Percentiles rank a stretch among this genome's conserved stretches.
Evolutionary conservation across 805 yeast species (phyloP).

Genomic region (Wickerhamiella alocasiicola): DNA sequence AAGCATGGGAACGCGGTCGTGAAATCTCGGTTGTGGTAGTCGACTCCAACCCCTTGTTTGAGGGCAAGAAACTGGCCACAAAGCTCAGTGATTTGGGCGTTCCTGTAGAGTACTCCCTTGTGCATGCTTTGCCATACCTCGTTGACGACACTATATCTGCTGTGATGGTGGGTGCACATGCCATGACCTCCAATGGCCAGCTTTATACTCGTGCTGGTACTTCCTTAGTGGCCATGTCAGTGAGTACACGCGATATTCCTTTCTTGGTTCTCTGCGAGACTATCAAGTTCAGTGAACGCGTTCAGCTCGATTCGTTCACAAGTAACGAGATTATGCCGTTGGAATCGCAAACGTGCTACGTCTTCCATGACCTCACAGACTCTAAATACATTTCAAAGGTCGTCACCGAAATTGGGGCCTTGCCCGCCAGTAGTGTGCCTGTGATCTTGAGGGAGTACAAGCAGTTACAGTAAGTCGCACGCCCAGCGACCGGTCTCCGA

Average conservation of each 20-base stretch:
- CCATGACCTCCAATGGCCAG: conserved; percentile 90
- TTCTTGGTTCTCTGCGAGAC: conserved; percentile 93
- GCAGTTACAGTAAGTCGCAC: conserved; percentile 10
- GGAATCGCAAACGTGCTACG: conserved; percentile 42
- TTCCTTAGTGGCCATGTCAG: conserved; percentile 84
- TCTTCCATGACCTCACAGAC: conserved; percentile 89
- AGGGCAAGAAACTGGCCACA: conserved; percentile 69
- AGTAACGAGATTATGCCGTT: conserved; percentile 56
- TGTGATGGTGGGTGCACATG: conserved; percentile 91
- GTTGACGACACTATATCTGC: conserved; percentile 70
- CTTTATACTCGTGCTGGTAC: conserved; percentile 90
- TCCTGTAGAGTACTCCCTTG: conserved; percentile 63
- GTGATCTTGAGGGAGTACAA: conserved; percentile 83
- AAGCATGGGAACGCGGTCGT: conserved; percentile 49
- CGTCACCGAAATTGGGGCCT: conserved; percentile 88
- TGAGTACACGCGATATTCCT: conserved; percentile 78
- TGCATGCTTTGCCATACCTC: conserved; percentile 67
- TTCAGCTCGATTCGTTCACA: conserved; percentile 92
- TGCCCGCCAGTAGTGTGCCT: conserved; percentile 98
- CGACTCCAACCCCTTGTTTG: conserved; percentile 88
- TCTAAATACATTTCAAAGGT: conserved; percentile 88
- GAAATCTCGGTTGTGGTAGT: conserved; percentile 70
- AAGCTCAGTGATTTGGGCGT: conserved; percentile 51
- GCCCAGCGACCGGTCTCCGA: too few species aligned
- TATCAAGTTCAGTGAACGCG: conserved; percentile 86